phyloP scores from a whole-genome alignment of 495 filamentous ascomycete genomes.

The Neurospora tetraspora region DNA sequence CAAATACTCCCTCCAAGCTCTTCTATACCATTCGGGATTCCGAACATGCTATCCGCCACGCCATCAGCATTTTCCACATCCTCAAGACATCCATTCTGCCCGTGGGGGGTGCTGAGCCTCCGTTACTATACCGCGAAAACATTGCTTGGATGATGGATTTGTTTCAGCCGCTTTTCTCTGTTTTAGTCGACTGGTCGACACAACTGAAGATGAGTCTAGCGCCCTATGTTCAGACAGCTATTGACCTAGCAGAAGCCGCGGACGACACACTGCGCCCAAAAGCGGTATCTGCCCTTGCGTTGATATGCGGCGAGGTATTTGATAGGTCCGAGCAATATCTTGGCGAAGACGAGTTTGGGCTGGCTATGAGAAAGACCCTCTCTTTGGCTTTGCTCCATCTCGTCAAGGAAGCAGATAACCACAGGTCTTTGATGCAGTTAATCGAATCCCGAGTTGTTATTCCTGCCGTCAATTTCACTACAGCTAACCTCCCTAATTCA shows the following conservation, averaged over 20 bases:
- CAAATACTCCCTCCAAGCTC: constrained; percentile 6
- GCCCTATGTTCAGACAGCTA: constrained; percentile 13
- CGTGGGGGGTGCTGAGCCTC: not conserved
- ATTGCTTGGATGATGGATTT: constrained; percentile 29
- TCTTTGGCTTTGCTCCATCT: constrained; percentile 23
- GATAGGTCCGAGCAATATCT: constrained; percentile 8
- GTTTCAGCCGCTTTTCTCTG: constrained; percentile 18
- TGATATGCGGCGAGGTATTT: constrained; percentile 23
- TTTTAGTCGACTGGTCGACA: constrained; percentile 16
- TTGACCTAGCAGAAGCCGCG: constrained; percentile 15
- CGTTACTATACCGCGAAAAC: constrained; percentile 13
- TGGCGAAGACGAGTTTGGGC: constrained; percentile 9
- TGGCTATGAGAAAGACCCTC: constrained; percentile 7
- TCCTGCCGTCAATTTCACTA: constrained; percentile 5
- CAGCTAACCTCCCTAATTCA: constrained; percentile 5
- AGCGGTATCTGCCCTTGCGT: constrained; percentile 16
- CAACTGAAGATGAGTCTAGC: constrained; percentile 15
- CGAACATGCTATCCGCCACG: constrained; percentile 21
- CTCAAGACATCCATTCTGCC: constrained; percentile 6
- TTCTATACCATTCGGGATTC: constrained; percentile 6
- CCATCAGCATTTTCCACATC: constrained; percentile 13
- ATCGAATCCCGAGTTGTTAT: constrained; percentile 22
- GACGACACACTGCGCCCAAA: constrained; percentile 23
- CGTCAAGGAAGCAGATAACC: constrained; percentile 18
- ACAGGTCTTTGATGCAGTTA: constrained; percentile 23